These are phyloP conservation scores for Cerioporus squamosus DNA, from an alignment of 1,284 basidiomycete genomes.

Conservation along the genomic window DNA sequence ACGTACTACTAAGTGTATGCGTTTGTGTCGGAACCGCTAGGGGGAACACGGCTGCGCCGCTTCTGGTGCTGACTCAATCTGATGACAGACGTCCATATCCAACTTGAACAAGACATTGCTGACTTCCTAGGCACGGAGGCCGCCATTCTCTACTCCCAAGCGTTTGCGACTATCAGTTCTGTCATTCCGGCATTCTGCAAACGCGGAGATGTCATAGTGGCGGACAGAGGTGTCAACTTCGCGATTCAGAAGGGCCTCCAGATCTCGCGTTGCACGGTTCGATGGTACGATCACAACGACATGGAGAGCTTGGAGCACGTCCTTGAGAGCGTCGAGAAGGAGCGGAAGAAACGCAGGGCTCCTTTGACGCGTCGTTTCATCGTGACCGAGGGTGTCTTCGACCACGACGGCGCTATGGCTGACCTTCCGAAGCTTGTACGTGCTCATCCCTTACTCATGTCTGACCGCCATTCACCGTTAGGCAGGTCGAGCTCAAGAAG, in stretches of 20 bases:
- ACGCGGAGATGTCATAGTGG: constrained; percentile 97
- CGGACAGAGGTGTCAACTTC: constrained; percentile 93
- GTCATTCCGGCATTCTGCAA: constrained; percentile 99
- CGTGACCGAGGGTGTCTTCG: constrained; percentile 96
- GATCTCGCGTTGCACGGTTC: constrained; percentile 90
- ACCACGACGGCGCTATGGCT: constrained; percentile 90
- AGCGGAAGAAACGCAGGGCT: constrained; percentile 81
- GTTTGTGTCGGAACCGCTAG: background rate
- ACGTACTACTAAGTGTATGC: too few relatives aligned
- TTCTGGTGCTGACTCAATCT: constrained; percentile 59
- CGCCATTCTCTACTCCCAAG: constrained; percentile 94
- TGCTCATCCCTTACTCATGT: constrained; percentile 15
- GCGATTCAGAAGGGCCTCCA: constrained; percentile 98
- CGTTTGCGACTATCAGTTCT: constrained; percentile 90
- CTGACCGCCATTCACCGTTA: background rate
- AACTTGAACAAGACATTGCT: constrained; percentile 88
- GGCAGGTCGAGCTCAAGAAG: constrained; percentile 88
- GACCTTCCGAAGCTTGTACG: constrained; percentile 90
- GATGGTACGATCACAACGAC: constrained; percentile 98
- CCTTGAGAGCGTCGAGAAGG: constrained; percentile 83
- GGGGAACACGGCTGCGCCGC: too few relatives aligned
- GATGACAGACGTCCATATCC: constrained; percentile 87
- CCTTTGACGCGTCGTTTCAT: constrained; percentile 94
- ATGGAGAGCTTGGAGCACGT: constrained; percentile 90
- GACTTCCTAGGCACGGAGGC: constrained; percentile 90